Conservation (phyloP, 129 eudicot genomes). For the Mikania micrantha region DNA sequence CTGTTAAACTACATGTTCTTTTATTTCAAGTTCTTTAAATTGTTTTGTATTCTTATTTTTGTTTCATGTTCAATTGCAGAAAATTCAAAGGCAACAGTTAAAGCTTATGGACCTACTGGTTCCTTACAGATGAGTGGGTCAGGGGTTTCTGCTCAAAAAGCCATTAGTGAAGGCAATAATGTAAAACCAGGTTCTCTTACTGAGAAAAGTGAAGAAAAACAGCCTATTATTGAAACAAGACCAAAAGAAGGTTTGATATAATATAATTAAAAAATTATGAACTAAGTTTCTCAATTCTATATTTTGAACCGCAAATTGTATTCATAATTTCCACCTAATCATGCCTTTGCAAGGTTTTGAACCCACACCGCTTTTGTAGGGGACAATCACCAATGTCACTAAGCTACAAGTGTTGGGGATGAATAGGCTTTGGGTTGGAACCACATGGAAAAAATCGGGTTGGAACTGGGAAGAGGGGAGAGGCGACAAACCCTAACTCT, state of each 20-base stretch:
- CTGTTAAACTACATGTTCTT: not conserved
- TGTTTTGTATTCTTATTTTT: not conserved
- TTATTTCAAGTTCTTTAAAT: not conserved
- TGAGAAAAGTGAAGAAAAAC: constrained; percentile 34
- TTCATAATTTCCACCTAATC: too few relatives aligned
- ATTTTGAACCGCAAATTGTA: too few relatives aligned
- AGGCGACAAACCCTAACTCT: too few relatives aligned
- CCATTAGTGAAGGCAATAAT: constrained; percentile 20
- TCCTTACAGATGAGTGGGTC: constrained; percentile 19
- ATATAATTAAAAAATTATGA: not conserved
- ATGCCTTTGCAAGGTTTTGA: too few relatives aligned
- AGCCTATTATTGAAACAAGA: constrained; percentile 41
- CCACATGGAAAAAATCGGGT: too few relatives aligned
- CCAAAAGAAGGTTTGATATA: constrained; percentile 67
- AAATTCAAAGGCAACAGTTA: constrained; percentile 26
- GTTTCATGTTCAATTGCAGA: constrained; percentile 27
- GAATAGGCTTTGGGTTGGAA: too few relatives aligned
- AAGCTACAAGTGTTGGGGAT: too few relatives aligned
- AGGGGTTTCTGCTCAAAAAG: constrained; percentile 19
- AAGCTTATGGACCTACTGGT: constrained; percentile 21
- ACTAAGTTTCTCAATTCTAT: not conserved
- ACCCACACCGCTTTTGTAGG: too few relatives aligned
- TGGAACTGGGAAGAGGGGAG: too few relatives aligned
- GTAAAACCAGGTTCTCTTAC: constrained; percentile 21
- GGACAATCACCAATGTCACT: too few relatives aligned